Base-by-base conservation (phyloP, 345 rosid species). In the Triadica sebifera region DNA sequence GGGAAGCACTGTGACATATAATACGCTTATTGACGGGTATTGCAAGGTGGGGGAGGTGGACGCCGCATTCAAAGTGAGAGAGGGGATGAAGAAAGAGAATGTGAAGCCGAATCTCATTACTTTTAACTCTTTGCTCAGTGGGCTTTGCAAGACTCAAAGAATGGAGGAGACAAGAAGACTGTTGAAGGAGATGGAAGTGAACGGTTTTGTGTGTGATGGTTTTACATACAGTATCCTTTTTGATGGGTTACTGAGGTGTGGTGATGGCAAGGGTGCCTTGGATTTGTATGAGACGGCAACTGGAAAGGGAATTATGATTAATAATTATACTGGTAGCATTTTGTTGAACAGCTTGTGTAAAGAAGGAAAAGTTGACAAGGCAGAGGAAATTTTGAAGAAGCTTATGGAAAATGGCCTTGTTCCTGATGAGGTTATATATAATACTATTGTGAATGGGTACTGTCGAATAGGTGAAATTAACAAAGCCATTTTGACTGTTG, bases 11-110 rank as follows among this genome's bases (percentile, higher is more conserved):
- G 85, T 94, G 52, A 88, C 97, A 0, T 94, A 88, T 74, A 92
- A 90, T 79, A 83, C 87, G 0, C 80, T 94, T 77, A 85, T 92
- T 52, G 92, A 90, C 57, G 93, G 97, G 55, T 88, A 84, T 71
- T 92, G 91, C 74, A 91, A 87, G 77, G 80, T 69, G 41, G 97
- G 90, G 72, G 86, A 80, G 38, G 71, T 86, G 45, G 91, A 87
- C 2, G 73, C 77, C 67, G 91, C 78, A 5, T 77, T 85, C 47
- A 68, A 76, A 12, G 45, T 88, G 80, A 88, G 88, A 77, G 86
- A 83, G 52, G 80, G 83, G 67, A 93, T 90, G 97, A 81, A 74
- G 72, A 67, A 25, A 58, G 87, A 80, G 65, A 82, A 81, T 17
- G 86, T 90, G 63, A 76, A 72, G 71, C 86, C 87, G 8, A 93